phyloP scores from a whole-genome alignment of 2,329 filamentous ascomycete genomes.

The Parascedosporium putredinis region DNA sequence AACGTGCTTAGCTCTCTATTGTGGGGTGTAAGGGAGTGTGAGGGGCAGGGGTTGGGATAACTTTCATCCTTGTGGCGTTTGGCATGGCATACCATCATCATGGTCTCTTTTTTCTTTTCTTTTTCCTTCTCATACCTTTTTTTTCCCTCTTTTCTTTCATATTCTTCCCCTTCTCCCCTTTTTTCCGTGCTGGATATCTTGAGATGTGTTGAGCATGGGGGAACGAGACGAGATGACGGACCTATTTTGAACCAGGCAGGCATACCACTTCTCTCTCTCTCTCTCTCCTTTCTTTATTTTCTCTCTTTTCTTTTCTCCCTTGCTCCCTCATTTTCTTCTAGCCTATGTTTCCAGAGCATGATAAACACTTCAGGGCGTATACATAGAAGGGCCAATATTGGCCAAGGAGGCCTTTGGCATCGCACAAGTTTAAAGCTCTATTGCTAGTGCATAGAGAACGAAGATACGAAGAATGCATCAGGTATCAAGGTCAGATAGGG shows the following conservation, averaged over 20 bases:
- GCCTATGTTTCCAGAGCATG: too few species aligned
- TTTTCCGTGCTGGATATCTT: not conserved
- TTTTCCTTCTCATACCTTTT: not conserved
- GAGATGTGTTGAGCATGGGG: too few species aligned
- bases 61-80: not conserved
- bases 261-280: too few species aligned
- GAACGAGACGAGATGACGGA: not conserved
- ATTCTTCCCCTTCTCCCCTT: not conserved
- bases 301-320: not conserved
- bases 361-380: too few species aligned
- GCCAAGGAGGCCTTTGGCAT: too few species aligned
- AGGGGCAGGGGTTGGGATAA: too few species aligned
- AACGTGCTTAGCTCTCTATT: constrained; percentile 12
- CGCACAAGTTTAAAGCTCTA: too few species aligned
- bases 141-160: not conserved
- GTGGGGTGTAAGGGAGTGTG: too few species aligned
- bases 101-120: not conserved
- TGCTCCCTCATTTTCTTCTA: not conserved
- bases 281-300: not conserved
- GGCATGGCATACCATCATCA: not conserved
- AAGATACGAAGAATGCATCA: too few species aligned
- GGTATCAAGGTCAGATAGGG: too few species aligned
- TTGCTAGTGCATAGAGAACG: too few species aligned
- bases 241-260: not conserved
- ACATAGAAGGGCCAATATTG: too few species aligned